phyloP scores from a whole-genome alignment of 2,329 filamentous ascomycete genomes.

The Pseudogymnoascus sp. region DNA sequence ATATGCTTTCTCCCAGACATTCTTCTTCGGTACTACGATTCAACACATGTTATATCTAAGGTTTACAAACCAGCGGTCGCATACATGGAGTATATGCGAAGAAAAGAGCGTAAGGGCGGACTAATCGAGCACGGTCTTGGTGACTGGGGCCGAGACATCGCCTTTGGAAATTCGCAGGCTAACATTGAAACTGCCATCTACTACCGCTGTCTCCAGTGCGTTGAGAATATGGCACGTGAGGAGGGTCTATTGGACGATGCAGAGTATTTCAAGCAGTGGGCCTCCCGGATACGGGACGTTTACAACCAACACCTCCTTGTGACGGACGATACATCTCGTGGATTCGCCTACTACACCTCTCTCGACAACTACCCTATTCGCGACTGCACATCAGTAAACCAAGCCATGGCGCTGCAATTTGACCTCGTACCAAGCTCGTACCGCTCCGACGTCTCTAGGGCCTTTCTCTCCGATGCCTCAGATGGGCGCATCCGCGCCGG shows the following conservation, averaged over 20 bases:
- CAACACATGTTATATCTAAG: slow-evolving; percentile 31
- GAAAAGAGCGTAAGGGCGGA: slow-evolving; percentile 34
- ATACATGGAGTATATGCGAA: slow-evolving; percentile 37
- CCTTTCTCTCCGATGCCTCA: slow-evolving; percentile 26
- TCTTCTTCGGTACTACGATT: slow-evolving; percentile 34
- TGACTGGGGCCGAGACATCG: slow-evolving; percentile 38
- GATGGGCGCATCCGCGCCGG: slow-evolving; percentile 32
- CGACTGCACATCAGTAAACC: slow-evolving; percentile 34
- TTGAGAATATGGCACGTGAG: slow-evolving; percentile 17
- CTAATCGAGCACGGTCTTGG: slow-evolving; percentile 38
- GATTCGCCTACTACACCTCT: slow-evolving; percentile 34
- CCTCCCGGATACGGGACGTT: slow-evolving; percentile 26
- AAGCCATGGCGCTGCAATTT: slow-evolving; percentile 33
- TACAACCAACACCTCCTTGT: slow-evolving; percentile 32
- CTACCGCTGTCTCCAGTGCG: slow-evolving; percentile 33
- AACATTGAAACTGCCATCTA: slow-evolving; percentile 40
- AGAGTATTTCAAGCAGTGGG: slow-evolving; percentile 23
- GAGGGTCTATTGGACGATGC: slow-evolving; percentile 30
- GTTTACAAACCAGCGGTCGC: slow-evolving; percentile 32
- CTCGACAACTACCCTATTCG: slow-evolving; percentile 26
- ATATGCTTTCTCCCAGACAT: slow-evolving; percentile 32
- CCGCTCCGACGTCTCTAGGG: slow-evolving; percentile 23
- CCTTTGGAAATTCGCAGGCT: slow-evolving; percentile 37
- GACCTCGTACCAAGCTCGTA: slow-evolving; percentile 25
- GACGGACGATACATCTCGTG: slow-evolving; percentile 25